Percentiles rank a stretch among this genome's conserved stretches.
Conservation (phyloP, 345 rosid species). For the Salix suchowensis region DNA sequence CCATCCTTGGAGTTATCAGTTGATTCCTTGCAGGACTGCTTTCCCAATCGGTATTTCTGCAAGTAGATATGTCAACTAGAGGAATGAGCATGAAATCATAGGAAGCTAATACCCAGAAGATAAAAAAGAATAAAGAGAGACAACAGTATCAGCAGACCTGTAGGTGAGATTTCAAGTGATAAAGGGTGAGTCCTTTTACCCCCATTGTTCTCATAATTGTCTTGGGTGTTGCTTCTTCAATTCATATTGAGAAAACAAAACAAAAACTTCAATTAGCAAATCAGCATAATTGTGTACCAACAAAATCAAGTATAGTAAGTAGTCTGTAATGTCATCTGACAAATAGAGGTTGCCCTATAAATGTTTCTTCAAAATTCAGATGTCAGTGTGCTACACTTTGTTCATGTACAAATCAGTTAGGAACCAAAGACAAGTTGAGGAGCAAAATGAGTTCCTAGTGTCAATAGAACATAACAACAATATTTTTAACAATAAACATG, state of each 20-base stretch:
- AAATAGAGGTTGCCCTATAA: neutral
- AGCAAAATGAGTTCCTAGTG: no score
- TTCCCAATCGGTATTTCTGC: constrained; percentile 90
- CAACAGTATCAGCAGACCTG: constrained; percentile 22
- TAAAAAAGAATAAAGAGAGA: neutral
- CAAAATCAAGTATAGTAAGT: neutral
- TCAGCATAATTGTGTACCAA: neutral
- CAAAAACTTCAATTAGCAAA: neutral
- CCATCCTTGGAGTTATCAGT: constrained; percentile 84
- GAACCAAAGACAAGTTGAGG: neutral
- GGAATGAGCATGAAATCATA: neutral
- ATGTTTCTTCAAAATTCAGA: neutral
- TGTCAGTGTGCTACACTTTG: neutral
- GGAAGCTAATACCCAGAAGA: neutral
- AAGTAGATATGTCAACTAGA: neutral
- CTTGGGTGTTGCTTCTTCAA: constrained; percentile 35
- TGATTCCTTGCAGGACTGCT: constrained; percentile 76
- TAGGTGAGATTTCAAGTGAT: constrained; percentile 35
- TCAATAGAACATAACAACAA: no score
- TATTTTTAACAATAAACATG: no score
- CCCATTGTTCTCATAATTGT: constrained; percentile 38
- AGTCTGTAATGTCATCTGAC: neutral
- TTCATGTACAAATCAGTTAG: neutral
- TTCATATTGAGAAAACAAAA: neutral
- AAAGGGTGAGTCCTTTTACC: constrained; percentile 35